Conservation (phyloP, 2,329 filamentous ascomycete species). For the Clarireedia homoeocarpa region DNA sequence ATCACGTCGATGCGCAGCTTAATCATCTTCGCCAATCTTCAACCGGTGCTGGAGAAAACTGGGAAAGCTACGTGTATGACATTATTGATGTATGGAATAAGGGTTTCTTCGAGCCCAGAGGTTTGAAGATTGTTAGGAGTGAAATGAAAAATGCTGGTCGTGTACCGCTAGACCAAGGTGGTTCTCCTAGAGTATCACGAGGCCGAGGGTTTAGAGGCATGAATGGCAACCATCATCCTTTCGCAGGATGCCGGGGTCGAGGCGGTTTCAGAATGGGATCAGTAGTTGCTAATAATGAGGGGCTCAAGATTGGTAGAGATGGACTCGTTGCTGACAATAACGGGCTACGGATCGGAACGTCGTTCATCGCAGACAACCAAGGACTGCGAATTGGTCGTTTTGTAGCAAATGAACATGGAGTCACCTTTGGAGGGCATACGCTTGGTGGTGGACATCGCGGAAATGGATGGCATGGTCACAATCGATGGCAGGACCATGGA, state of each 20-base stretch:
- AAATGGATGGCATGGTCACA: background rate
- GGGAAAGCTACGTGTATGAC: constrained; percentile 30
- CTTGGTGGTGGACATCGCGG: constrained; percentile 12
- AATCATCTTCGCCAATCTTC: constrained; percentile 25
- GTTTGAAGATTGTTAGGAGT: constrained; percentile 39
- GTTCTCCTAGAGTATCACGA: background rate
- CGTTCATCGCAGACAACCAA: constrained; percentile 32
- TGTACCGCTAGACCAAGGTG: background rate
- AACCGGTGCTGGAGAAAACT: constrained; percentile 7
- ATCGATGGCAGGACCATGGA: constrained; percentile 1
- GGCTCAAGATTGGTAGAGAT: constrained; percentile 9
- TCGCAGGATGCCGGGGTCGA: background rate
- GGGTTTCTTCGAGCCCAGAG: constrained; percentile 46
- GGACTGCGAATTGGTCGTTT: constrained; percentile 31
- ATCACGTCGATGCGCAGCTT: constrained; percentile 37
- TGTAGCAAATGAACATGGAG: constrained; percentile 16
- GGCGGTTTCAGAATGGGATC: constrained; percentile 10
- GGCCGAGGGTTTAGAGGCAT: background rate
- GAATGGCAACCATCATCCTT: background rate
- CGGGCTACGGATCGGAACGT: constrained; percentile 20
- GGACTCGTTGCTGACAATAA: constrained; percentile 20
- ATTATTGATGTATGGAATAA: constrained; percentile 49
- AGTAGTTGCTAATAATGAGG: constrained; percentile 11
- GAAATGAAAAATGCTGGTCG: background rate
- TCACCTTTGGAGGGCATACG: constrained; percentile 16